These are phyloP conservation scores for Phanerodontia chrysosporium DNA, from an alignment of 768 basidiomycete genomes.

Conservation along the genomic window DNA sequence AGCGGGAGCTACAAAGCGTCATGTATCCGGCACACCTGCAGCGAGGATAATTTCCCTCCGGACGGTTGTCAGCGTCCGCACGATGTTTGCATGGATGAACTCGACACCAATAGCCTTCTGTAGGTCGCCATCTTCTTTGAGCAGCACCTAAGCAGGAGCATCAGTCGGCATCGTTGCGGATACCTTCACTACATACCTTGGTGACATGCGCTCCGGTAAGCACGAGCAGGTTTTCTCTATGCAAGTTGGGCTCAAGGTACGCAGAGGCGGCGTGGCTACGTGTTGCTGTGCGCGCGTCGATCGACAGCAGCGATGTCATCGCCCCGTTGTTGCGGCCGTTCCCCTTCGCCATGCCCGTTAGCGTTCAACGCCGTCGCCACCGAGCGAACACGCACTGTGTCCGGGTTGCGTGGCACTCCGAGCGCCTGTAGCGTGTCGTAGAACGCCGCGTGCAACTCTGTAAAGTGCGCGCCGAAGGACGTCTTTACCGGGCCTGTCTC, in stretches of 20 bases:
- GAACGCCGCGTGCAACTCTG: conserved; percentile 6
- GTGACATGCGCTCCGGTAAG: conserved; percentile 6
- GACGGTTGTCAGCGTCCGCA: neutral
- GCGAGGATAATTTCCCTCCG: conserved; percentile 7
- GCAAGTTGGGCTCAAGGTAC: neutral
- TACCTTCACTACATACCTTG: neutral
- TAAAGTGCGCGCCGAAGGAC: conserved; percentile 8
- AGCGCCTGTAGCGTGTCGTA: conserved; percentile 8
- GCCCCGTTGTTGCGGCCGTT: neutral
- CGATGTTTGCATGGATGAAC: neutral
- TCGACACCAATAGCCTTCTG: conserved; percentile 7
- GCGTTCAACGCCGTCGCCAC: neutral
- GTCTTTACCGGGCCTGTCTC: conserved; percentile 16
- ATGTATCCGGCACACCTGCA: neutral
- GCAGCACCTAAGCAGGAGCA: neutral
- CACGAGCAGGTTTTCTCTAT: neutral
- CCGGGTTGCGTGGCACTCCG: conserved; percentile 14
- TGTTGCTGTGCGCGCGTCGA: neutral
- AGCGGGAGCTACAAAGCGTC: conserved; percentile 5
- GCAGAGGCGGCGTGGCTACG: neutral
- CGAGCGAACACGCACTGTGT: conserved; percentile 1
- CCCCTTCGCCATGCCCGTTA: neutral
- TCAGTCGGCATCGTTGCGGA: neutral
- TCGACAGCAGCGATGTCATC: neutral
- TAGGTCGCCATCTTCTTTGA: neutral